These are phyloP conservation scores for Ceratocystiopsis sp. DNA, from an alignment of 2,329 filamentous ascomycete genomes.

Conservation along the genomic window DNA sequence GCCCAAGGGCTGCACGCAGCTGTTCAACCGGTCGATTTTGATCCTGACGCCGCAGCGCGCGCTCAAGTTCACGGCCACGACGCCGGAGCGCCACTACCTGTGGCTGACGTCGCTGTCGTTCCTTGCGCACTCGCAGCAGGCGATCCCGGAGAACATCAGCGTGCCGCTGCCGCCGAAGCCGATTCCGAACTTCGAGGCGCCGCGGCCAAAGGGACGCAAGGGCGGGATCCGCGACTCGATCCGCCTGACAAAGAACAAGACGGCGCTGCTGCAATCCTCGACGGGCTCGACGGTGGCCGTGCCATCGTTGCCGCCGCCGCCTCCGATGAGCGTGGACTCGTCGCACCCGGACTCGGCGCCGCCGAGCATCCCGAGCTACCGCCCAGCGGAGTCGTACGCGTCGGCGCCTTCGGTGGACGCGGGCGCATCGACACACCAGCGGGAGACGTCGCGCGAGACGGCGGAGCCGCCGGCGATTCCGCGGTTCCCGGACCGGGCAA, in stretches of 20 bases:
- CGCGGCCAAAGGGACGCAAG: conserved; percentile 29
- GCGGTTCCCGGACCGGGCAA: conserved; percentile 39
- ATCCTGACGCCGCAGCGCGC: conserved; percentile 88
- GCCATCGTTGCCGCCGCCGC: conserved; percentile 6
- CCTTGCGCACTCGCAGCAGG: conserved; percentile 74
- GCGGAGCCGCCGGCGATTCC: conserved; percentile 59
- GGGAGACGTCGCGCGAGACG: conserved; percentile 37
- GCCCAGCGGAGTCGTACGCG: conserved; percentile 23
- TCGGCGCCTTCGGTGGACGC: conserved; percentile 10
- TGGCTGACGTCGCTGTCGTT: conserved; percentile 94
- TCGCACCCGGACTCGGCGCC: conserved; percentile 25
- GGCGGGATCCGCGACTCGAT: conserved; percentile 72
- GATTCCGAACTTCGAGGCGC: conserved; percentile 33
- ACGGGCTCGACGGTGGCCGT: conserved; percentile 12
- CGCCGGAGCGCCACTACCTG: conserved; percentile 73
- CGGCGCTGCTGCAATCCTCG: conserved; percentile 5
- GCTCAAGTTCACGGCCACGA: conserved; percentile 80
- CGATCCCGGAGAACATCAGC: conserved; percentile 54
- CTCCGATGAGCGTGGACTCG: conserved; percentile 12
- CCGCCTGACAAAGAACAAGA: conserved; percentile 63
- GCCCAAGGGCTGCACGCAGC: conserved; percentile 47
- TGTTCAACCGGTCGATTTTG: conserved; percentile 87
- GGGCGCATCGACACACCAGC: conserved; percentile 20
- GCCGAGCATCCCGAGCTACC: conserved; percentile 31
- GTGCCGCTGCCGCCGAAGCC: conserved; percentile 27